Conservation (phyloP, 2,329 filamentous ascomycete genomes). For the Tolypocladium sp. region DNA sequence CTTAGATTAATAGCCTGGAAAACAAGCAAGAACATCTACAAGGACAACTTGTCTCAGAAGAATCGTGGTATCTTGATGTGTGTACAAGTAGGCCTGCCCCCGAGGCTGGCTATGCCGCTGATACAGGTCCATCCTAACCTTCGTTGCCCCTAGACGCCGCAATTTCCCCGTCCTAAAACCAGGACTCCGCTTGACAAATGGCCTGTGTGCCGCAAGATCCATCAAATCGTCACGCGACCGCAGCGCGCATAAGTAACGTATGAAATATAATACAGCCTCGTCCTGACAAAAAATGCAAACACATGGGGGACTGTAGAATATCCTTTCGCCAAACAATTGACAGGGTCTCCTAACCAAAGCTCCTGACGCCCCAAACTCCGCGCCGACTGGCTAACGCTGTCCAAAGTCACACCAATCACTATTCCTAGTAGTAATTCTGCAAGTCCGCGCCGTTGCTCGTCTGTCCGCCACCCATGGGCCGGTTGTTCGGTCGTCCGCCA, state of each 20-base stretch:
- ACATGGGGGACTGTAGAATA: neutral
- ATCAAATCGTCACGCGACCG: neutral
- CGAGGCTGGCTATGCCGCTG: neutral
- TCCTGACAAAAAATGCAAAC: neutral
- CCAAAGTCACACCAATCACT: neutral
- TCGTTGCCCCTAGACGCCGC: neutral
- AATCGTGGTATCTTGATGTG: neutral
- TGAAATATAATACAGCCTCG: neutral
- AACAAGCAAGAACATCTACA: neutral
- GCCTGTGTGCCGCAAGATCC: neutral
- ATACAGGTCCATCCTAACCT: neutral
- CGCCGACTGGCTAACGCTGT: neutral
- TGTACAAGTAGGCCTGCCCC: neutral
- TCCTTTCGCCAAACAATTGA: neutral
- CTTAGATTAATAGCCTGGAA: neutral
- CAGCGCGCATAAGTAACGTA: neutral
- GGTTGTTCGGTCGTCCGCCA: slow-evolving; percentile 9
- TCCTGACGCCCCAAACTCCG: neutral
- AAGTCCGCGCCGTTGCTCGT: slow-evolving; percentile 20
- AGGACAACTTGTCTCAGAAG: neutral
- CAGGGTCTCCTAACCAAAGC: neutral
- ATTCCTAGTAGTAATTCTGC: slow-evolving; percentile 29
- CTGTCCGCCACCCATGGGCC: slow-evolving; percentile 15
- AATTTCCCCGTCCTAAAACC: neutral
- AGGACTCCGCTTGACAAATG: neutral